Base-by-base conservation (phyloP, 179 eudicot genomes). In the Vitellaria paradoxa region DNA sequence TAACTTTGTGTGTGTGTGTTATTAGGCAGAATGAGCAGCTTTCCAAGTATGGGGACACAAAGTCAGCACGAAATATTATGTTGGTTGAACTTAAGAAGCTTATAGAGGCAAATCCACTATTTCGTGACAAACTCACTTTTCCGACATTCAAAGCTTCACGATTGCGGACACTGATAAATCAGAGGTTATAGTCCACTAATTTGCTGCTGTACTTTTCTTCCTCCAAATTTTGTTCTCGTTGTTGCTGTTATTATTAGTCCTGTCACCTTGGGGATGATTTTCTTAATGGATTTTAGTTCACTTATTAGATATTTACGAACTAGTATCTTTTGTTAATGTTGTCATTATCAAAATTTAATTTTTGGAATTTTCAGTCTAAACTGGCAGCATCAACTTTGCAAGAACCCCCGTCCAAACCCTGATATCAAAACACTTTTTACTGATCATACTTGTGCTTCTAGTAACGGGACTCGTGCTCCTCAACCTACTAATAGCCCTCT, bases 361-460 rank as follows among this genome's bases (percentile, higher is more conserved):
- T n/a, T n/a, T n/a, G 53, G 24, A 62, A 6, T 55, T 84, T 88
- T 30, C 89, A 91, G 95, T 80, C 89, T 91, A 47, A 91, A 91
- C 72, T 91, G 95, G 95, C 95, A 91, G 86, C 95, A 91, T 77
- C 87, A 84, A 65, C 88, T 86, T 76, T 91, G 95, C 87, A 86
- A 91, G 84, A 89, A 88, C 71, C 91, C 93, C n/a, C 88, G 90
- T 30, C 85, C 88, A 50, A 83, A 88, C 72, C 96, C 91, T 49
- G 93, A 88, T 81, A 86, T 91, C 71, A 89, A 89, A 75, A 91
- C 90, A n/a, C 91, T 91, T 74, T 89, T 88, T 77, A 81, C 78
- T 70, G 96, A 91, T 85, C 96, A 91, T 73, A 74, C 88, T 59
- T 91, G 93, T 83, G 84, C 87, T 50, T 80, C 86, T 62, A 86